These are phyloP conservation scores for Mortierella sp. DNA, from an alignment of 371 early-diverging fungal species.

Conservation along the genomic window DNA sequence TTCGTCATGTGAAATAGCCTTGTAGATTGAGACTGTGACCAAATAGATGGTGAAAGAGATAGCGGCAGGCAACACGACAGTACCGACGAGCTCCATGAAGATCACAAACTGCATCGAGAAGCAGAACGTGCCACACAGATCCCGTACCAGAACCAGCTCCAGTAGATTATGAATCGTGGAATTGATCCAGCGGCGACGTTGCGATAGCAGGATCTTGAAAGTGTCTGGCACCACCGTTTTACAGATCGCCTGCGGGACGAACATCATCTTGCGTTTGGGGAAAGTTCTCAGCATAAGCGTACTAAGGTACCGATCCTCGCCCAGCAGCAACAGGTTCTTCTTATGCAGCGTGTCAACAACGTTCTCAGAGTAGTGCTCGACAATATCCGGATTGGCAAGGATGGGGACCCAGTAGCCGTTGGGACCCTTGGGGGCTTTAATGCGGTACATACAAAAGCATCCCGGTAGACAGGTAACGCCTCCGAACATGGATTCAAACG, in stretches of 20 bases:
- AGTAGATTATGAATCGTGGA: slow-evolving; percentile 98
- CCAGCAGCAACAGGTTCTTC: slow-evolving; percentile 97
- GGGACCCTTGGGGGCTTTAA: slow-evolving; percentile 83
- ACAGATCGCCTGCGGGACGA: slow-evolving; percentile 97
- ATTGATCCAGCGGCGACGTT: slow-evolving; percentile 99
- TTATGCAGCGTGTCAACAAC: slow-evolving; percentile 98
- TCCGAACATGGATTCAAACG: slow-evolving; percentile 96
- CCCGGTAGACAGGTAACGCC: slow-evolving; percentile 97
- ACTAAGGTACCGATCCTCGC: slow-evolving; percentile 98
- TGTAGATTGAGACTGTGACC: slow-evolving; percentile 74
- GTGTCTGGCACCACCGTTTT: slow-evolving; percentile 97
- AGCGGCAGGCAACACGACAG: slow-evolving; percentile 97
- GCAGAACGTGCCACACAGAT: slow-evolving; percentile 98
- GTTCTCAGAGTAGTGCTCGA: slow-evolving; percentile 96
- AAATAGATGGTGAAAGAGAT: slow-evolving; percentile 92
- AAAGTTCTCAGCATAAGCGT: slow-evolving; percentile 98
- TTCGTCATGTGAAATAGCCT: slow-evolving; percentile 47
- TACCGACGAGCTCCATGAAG: slow-evolving; percentile 97
- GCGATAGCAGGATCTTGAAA: slow-evolving; percentile 95
- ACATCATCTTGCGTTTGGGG: slow-evolving; percentile 97
- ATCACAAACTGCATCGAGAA: slow-evolving; percentile 99
- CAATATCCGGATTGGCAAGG: slow-evolving; percentile 92
- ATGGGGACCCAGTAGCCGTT: slow-evolving; percentile 89
- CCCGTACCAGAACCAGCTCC: slow-evolving; percentile 94
- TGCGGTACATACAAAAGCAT: slow-evolving; percentile 97